These are phyloP conservation scores for Clitopilus passeckerianus DNA, from an alignment of 768 basidiomycete genomes.

Conservation along the genomic window DNA sequence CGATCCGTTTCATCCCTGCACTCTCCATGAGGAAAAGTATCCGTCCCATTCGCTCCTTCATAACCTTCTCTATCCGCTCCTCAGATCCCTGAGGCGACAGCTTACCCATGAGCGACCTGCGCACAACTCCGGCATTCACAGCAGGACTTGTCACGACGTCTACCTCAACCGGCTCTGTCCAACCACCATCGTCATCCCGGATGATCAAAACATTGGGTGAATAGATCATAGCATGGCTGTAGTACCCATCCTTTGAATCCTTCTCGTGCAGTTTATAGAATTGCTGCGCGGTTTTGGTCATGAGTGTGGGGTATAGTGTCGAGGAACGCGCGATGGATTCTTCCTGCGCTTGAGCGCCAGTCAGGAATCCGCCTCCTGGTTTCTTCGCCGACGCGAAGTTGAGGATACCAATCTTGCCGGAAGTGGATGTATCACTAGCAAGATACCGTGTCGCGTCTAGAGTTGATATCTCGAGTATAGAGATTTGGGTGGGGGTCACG, in stretches of 20 bases:
- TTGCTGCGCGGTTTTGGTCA: constrained; percentile 43
- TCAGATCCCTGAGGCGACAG: constrained; percentile 15
- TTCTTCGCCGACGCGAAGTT: constrained; percentile 76
- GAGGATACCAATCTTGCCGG: constrained; percentile 51
- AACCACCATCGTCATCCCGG: constrained; percentile 56
- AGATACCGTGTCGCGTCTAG: constrained; percentile 52
- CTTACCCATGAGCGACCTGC: constrained; percentile 18
- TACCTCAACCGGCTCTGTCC: constrained; percentile 50
- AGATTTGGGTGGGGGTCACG: constrained; percentile 26
- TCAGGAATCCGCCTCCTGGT: constrained; percentile 73
- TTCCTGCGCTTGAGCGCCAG: constrained; percentile 74
- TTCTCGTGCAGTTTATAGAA: constrained; percentile 61
- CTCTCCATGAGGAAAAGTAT: constrained; percentile 62
- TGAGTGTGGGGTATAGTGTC: constrained; percentile 61
- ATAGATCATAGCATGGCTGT: constrained; percentile 77
- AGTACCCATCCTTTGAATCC: constrained; percentile 49
- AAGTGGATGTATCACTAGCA: constrained; percentile 15
- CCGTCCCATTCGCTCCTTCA: constrained; percentile 70
- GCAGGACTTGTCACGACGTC: constrained; percentile 72
- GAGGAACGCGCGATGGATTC: constrained; percentile 78
- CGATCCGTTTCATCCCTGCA: constrained; percentile 51
- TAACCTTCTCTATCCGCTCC: constrained; percentile 42
- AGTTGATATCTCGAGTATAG: constrained; percentile 58
- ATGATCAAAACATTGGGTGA: constrained; percentile 61
- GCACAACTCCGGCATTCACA: constrained; percentile 58